Percentiles rank a stretch among this genome's conserved stretches.
Conservation (phyloP, 2,329 filamentous ascomycete species). For the Dryadomyces sulphureus region DNA sequence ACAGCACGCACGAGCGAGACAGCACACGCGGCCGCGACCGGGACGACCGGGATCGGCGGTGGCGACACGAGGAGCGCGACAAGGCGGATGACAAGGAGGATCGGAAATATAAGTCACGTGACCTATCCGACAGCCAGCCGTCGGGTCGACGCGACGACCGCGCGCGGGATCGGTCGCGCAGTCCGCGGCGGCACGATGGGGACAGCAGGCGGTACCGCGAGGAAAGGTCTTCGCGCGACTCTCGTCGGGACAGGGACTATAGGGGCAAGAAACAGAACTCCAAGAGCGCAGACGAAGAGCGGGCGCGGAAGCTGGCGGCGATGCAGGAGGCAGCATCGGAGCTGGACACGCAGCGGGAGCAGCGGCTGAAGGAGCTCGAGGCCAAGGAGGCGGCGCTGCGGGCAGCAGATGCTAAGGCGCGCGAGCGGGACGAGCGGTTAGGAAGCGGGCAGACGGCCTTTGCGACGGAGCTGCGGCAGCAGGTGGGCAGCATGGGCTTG, state of each 20-base stretch:
- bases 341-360: conserved; percentile 55
- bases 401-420: conserved; percentile 51
- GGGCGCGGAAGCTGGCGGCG: conserved; percentile 52
- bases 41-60: neutral
- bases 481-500: conserved; percentile 36
- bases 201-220: neutral
- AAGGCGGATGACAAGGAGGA: neutral
- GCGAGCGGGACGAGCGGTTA: conserved; percentile 28
- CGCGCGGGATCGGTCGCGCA: no score
- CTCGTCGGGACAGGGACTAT: neutral
- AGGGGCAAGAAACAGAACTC: neutral
- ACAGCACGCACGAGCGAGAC: conserved; percentile 12
- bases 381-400: conserved; percentile 48
- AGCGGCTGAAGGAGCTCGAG: conserved; percentile 51
- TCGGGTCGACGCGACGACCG: no score
- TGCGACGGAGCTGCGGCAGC: conserved; percentile 45
- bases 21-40: conserved; percentile 2
- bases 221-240: no score
- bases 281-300: conserved; percentile 34
- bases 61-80: neutral
- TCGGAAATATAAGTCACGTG: no score
- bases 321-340: conserved; percentile 60
- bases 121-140: no score
- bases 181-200: neutral
- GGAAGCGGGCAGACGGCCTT: conserved; percentile 28